Evolutionary conservation across 768 basidiomycete species (phyloP), one percentile per base, ranked within the genome.

Genomic region (Boletus rufocinnamomeus): DNA sequence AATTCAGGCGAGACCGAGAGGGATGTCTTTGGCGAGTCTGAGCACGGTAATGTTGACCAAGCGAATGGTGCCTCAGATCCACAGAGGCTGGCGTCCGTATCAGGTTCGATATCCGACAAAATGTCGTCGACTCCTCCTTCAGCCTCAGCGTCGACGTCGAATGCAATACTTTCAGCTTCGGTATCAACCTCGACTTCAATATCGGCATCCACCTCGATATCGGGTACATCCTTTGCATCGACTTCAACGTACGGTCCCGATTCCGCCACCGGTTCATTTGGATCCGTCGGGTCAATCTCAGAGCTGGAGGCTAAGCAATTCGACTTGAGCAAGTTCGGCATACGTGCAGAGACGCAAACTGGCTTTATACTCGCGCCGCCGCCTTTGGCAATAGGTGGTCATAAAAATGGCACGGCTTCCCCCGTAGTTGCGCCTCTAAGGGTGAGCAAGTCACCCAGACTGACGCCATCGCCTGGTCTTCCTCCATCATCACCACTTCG

Each of bases 331-430:
- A 69, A 60, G 41, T 54, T 55, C 10, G 59, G 50, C 50, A 21
- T 37, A 4, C 47, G 28, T 16, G 2, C 49, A 2, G 62, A 52
- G 25, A 37, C 47, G 5, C 68, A 54, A 25, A 35, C 57, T 1
- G 57, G 55, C n/a, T 70, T 70, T 40, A 49, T 67, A 8, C 69
- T 70, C 32, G 67, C 57, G 23, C 67, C 69, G 5, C 63, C 69
- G 1, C 69, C 69, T 10, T 41, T 71, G 60, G 59, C 28, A 23
- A 56, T 71, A 3, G 68, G 68, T 19, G 46, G 51, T 19, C 21
- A 44, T 10, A 53, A 37, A 17, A 58, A 32, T 27, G 40, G 43
- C 8, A 1, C 48, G 21, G 41, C 50, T 2, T 59, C 66, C 1
- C 50, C 70, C 0, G 30, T 35, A 0, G 60, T 72, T 3, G 69